A percentile compares a stretch with the other conserved stretches of the same genome.
Evolutionary conservation across 2,329 filamentous ascomycete genomes (phyloP).

Genomic region (Colletotrichum sp.): DNA sequence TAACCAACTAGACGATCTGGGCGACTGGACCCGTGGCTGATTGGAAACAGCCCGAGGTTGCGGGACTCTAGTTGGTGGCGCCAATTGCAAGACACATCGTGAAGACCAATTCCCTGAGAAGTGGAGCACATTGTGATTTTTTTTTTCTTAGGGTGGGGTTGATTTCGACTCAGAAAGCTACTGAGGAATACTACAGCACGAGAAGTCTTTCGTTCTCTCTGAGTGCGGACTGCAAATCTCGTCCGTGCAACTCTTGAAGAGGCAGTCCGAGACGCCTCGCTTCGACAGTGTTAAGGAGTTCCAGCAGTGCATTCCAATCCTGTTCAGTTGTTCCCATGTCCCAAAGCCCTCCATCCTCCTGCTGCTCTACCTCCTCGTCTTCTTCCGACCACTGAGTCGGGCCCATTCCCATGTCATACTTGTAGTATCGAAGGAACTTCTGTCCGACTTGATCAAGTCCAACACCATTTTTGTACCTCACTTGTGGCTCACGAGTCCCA

Average conservation of each 20-base stretch:
- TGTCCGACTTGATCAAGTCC: not conserved
- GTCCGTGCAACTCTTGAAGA: not conserved
- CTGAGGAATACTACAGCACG: not conserved
- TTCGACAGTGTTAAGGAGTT: not conserved
- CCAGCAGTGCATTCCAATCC: not conserved
- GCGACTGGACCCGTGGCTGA: not conserved
- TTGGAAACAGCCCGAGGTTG: not conserved
- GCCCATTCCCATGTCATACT: not conserved
- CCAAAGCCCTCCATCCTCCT: not conserved
- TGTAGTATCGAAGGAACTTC: not conserved
- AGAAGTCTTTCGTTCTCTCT: not conserved
- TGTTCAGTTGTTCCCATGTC: not conserved
- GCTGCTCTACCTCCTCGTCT: not conserved
- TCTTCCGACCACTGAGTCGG: not conserved
- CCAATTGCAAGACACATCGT: not conserved
- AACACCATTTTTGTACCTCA: not conserved
- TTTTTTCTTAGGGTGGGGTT: not conserved
- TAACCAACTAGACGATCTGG: conserved; percentile 11
- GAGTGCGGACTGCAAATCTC: not conserved
- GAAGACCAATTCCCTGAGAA: not conserved
- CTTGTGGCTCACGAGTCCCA: not conserved
- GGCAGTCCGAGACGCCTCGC: not conserved
- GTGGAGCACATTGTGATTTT: not conserved
- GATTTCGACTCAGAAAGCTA: not conserved
- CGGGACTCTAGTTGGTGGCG: not conserved